phyloP scores from a whole-genome alignment of 768 basidiomycete species.

The Rhodotorula toruloides region DNA sequence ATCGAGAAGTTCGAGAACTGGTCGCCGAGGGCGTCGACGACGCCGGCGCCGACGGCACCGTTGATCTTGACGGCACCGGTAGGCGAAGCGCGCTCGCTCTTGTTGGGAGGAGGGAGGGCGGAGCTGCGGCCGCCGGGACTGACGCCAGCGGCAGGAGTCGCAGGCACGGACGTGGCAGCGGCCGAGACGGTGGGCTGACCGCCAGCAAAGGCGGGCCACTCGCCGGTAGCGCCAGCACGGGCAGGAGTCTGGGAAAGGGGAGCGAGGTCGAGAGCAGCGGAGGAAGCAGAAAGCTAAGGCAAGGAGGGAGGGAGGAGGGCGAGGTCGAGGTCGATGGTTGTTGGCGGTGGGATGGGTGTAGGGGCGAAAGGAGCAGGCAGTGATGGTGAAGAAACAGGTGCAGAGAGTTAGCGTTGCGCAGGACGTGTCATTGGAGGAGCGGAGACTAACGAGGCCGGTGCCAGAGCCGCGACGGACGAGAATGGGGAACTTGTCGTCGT shows the following conservation, averaged over 20 bases:
- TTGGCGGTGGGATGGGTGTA: background rate
- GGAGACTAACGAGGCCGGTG: background rate
- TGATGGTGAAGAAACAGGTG: slow-evolving; percentile 17
- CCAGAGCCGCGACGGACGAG: slow-evolving; percentile 41
- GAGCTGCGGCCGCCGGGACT: background rate
- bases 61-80: slow-evolving; percentile 15
- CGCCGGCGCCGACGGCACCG: slow-evolving; percentile 8
- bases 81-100: slow-evolving; percentile 21
- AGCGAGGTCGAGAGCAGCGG: slow-evolving; percentile 87
- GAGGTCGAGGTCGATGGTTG: slow-evolving; percentile 42
- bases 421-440: slow-evolving; percentile 60
- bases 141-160: slow-evolving; percentile 20
- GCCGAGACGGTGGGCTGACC: slow-evolving; percentile 49
- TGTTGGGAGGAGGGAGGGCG: slow-evolving; percentile 11
- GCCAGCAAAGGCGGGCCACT: slow-evolving; percentile 53
- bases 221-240: slow-evolving; percentile 43
- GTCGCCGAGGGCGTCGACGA: slow-evolving; percentile 33
- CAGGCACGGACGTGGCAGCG: slow-evolving; percentile 16
- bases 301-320: background rate
- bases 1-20: slow-evolving; percentile 40
- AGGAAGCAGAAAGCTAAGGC: slow-evolving; percentile 63
- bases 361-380: background rate
- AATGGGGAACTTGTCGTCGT: slow-evolving; percentile 74
- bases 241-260: slow-evolving; percentile 75
- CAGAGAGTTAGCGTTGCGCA: slow-evolving; percentile 25